phyloP scores from a whole-genome alignment of 2,329 filamentous ascomycete genomes.

The Fusarium sp. region DNA sequence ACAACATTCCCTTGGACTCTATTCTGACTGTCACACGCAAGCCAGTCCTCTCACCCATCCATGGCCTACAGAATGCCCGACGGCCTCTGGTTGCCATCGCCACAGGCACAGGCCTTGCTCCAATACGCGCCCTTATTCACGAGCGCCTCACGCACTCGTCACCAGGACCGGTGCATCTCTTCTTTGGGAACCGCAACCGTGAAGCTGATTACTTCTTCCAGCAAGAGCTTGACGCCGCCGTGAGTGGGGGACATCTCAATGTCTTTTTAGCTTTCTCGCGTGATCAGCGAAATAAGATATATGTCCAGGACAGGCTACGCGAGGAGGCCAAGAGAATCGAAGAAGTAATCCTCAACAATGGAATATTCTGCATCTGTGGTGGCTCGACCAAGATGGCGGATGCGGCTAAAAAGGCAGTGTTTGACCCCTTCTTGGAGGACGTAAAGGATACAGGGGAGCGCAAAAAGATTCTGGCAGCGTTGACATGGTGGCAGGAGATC shows the following conservation, averaged over 20 bases:
- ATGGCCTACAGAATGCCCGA: slow-evolving; percentile 48
- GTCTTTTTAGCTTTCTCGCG: slow-evolving; percentile 60
- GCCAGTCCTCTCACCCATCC: slow-evolving; percentile 56
- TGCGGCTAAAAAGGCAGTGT: slow-evolving; percentile 62
- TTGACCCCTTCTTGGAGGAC: slow-evolving; percentile 56
- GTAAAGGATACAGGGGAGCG: slow-evolving; percentile 50
- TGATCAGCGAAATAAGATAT: slow-evolving; percentile 59
- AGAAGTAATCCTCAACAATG: slow-evolving; percentile 48
- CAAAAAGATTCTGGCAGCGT: slow-evolving; percentile 47
- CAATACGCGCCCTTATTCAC: slow-evolving; percentile 82
- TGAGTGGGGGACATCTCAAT: slow-evolving; percentile 36
- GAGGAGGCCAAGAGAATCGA: slow-evolving; percentile 50
- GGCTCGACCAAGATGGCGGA: slow-evolving; percentile 67
- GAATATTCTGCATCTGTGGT: slow-evolving; percentile 64
- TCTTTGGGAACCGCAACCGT: slow-evolving; percentile 85
- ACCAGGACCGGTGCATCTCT: slow-evolving; percentile 64
- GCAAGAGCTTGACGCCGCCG: slow-evolving; percentile 71
- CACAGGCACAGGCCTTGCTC: slow-evolving; percentile 87
- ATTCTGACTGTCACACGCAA: slow-evolving; percentile 68
- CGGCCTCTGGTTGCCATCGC: slow-evolving; percentile 79
- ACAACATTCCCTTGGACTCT: slow-evolving; percentile 67
- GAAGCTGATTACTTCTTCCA: slow-evolving; percentile 83
- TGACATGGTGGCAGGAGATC: slow-evolving; percentile 67
- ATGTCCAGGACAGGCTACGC: slow-evolving; percentile 65
- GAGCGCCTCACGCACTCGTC: slow-evolving; percentile 63